Evolutionary conservation across 257 asterid genomes (phyloP), one percentile per base, ranked within the genome.

Genomic region (Fraxinus excelsior): DNA sequence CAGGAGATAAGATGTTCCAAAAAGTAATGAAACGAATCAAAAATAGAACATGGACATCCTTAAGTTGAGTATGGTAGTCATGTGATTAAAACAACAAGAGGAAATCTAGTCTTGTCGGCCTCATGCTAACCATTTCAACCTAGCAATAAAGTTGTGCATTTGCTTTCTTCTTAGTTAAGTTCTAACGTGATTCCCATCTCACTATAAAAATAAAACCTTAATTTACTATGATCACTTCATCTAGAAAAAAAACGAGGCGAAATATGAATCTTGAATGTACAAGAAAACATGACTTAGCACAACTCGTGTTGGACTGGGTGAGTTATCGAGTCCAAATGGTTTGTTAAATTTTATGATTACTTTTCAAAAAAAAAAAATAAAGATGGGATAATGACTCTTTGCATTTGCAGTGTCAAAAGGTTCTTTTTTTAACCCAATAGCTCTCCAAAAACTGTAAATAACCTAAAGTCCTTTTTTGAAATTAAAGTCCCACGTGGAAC

Each of bases 101-200:
- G 32, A 29, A 29, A 23, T 60, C 14, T 7, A 26, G 16, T 60
- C 12, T 58, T 60, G 67, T 60, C 67, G 29, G 67, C 31, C 67
- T 60, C 67, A 23, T 60, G 67, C 67, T 60, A 21, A n/a, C 31
- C 13, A n/a, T 21, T 21, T 60, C 28, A 60, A 23, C 32, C 8
- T 2, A 60, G 23, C 31, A 23, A 7, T 60, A 23, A 60, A 23
- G 67, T 8, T 23, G 67, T 60, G 29, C 29, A 2, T n/a, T 10
- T 60, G 67, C 67, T 60, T 60, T 60, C 67, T 60, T 60, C 67
- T 21, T 9, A 60, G 67, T 23, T 60, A 60, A 60, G 67, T 60
- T 60, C 67, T 11, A 60, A 0, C 23, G 19, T 23, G 31, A 5
- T 60, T 60, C 16, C 14, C 16, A 1, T 2, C 16, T 19, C n/a